Evolutionary conservation across 2,329 filamentous ascomycete species (phyloP), one percentile per base, ranked within the genome.

Genomic region (Triangularia verruculosa): DNA sequence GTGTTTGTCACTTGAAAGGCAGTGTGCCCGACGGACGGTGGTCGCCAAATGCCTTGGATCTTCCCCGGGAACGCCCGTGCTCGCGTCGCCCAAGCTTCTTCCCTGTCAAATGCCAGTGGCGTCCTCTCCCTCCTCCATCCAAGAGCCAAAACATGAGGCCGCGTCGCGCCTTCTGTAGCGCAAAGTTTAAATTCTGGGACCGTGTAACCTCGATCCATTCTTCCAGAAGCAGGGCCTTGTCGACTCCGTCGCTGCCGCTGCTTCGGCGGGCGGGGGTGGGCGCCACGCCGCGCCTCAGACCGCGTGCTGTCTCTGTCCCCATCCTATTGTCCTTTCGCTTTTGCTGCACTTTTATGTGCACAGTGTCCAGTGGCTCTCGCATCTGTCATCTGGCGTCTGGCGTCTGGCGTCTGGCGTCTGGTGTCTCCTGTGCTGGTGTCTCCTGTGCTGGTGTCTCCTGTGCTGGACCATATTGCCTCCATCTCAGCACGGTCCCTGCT

Each of bases 171-270:
- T 47, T 17, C 39, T 51, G 54, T 64, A 61, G 62, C 58, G 43
- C 17, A 34, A 64, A 64, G 59, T 64, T 56, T 64, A 64, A 64
- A 53, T 54, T 58, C 28, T 61, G 62, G 62, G 30, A 27, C 62
- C 25, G 28, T 9, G 22, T 11, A 57, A 47, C 9, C 34, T 30
- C 58, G 27, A 47, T 30, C 24, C 47, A n/a, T 30, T 54, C 39
- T 51, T 55, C 58, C 34, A 64, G 34, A 51, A 52, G 51, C 25
- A 61, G 22, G n/a, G 6, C 24, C 17, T 43, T 47, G 6, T 47
- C 39, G 39, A 47, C n/a, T 47, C 39, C 39, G 39, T 47, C 39
- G n/a, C n/a, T 47, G 39, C 39, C 39, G 39, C 39, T 47, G 39
- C 39, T 47, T 47, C 39, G 39, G 39, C 39, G 39, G 39, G 39